Conservation (phyloP, 2,329 filamentous ascomycete species). For the Alternaria postmessia region DNA sequence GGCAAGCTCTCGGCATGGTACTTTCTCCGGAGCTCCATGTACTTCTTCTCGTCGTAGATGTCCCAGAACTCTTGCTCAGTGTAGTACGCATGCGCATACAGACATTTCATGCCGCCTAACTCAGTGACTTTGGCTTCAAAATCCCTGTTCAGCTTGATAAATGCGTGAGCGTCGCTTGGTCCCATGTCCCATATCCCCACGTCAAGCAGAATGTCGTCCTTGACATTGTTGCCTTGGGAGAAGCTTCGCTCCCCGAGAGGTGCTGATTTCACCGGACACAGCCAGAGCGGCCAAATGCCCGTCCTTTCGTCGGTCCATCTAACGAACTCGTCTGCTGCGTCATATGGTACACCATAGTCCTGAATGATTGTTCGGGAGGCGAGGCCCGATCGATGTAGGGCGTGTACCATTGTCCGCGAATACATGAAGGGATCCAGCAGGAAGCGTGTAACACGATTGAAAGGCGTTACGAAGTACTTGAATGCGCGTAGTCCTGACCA, state of each 20-base stretch:
- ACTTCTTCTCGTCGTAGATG: slow-evolving; percentile 68
- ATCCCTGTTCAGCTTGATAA: slow-evolving; percentile 73
- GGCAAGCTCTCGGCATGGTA: slow-evolving; percentile 71
- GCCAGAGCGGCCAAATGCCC: slow-evolving; percentile 65
- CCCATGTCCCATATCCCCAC: slow-evolving; percentile 83
- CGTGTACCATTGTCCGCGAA: slow-evolving; percentile 69
- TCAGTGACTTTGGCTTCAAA: slow-evolving; percentile 74
- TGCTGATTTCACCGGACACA: slow-evolving; percentile 60
- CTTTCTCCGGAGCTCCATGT: slow-evolving; percentile 68
- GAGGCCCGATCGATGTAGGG: slow-evolving; percentile 66
- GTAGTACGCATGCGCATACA: slow-evolving; percentile 89
- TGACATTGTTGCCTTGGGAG: slow-evolving; percentile 40
- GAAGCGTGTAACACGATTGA: slow-evolving; percentile 66
- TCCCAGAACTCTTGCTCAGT: slow-evolving; percentile 74
- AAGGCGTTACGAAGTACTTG: slow-evolving; percentile 67
- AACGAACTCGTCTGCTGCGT: slow-evolving; percentile 61
- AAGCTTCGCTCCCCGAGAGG: slow-evolving; percentile 37
- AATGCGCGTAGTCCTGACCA: slow-evolving; percentile 70
- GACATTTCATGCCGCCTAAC: slow-evolving; percentile 83
- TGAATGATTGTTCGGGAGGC: slow-evolving; percentile 68
- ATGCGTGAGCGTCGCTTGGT: slow-evolving; percentile 62
- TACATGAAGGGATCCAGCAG: slow-evolving; percentile 68
- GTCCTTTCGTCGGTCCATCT: slow-evolving; percentile 59
- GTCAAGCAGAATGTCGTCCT: slow-evolving; percentile 46
- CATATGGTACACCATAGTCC: slow-evolving; percentile 67